Percentiles rank a stretch among this genome's conserved stretches.
These are phyloP conservation scores for Aureobasidium sp. DNA, from an alignment of 2,329 filamentous ascomycete species.

Conservation along the genomic window DNA sequence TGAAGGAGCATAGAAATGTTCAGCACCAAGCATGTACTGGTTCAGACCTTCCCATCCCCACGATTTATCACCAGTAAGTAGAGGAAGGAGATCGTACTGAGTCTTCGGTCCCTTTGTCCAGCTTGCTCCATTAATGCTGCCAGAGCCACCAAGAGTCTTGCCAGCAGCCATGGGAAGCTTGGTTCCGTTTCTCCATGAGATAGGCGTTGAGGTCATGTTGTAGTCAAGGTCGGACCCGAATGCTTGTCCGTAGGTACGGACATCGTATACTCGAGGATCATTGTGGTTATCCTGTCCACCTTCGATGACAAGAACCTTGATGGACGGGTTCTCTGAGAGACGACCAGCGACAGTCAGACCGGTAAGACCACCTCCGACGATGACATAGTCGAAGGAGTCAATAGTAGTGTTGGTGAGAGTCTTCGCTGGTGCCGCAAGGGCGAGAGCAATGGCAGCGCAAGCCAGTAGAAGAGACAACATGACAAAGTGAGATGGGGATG, in stretches of 20 bases:
- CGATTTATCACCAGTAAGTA: constrained; percentile 20
- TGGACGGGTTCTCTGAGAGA: constrained; percentile 21
- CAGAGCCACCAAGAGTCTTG: constrained; percentile 21
- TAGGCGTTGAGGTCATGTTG: constrained; percentile 17
- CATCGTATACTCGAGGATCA: constrained; percentile 19
- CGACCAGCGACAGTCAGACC: constrained; percentile 23
- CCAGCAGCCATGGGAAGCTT: constrained; percentile 20
- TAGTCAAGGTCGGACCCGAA: constrained; percentile 19
- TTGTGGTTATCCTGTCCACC: constrained; percentile 21
- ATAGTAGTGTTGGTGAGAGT: not conserved
- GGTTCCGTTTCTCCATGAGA: constrained; percentile 18
- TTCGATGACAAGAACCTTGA: constrained; percentile 25
- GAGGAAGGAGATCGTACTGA: constrained; percentile 23
- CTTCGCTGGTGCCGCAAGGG: not conserved
- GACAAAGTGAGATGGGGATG: not conserved
- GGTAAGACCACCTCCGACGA: constrained; percentile 23
- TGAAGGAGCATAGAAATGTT: constrained; percentile 20
- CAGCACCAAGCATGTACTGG: constrained; percentile 20
- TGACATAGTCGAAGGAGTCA: constrained; percentile 20
- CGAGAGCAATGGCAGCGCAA: not conserved
- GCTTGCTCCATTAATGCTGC: constrained; percentile 21
- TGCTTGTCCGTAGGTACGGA: constrained; percentile 19
- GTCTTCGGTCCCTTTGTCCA: constrained; percentile 23
- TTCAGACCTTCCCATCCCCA: constrained; percentile 22
- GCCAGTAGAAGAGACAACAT: not conserved